Evolutionary conservation across 2,329 filamentous ascomycete genomes (phyloP).

Genomic region (Magnaporthiopsis rhizophila): DNA sequence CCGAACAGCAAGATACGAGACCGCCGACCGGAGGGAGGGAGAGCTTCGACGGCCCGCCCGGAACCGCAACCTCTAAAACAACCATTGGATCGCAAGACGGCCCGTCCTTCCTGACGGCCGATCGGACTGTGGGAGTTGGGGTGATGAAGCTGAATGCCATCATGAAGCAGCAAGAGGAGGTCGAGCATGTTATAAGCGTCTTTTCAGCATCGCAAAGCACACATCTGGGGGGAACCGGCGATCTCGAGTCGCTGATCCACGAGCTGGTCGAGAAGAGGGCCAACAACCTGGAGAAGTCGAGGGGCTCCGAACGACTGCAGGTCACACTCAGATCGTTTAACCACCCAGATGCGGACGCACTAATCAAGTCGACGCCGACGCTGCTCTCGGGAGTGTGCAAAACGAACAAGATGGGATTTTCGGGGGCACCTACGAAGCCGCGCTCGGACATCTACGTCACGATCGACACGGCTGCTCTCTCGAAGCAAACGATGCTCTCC

Average conservation of each 20-base stretch:
- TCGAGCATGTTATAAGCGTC: constrained; percentile 62
- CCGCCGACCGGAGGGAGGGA: constrained; percentile 25
- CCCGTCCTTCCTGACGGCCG: constrained; percentile 38
- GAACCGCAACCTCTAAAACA: constrained; percentile 45
- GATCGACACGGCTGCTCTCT: constrained; percentile 68
- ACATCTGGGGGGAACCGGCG: constrained; percentile 44
- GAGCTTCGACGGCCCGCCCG: constrained; percentile 40
- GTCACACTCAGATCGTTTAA: constrained; percentile 73
- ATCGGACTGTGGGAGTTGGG: constrained; percentile 68
- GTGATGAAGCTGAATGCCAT: constrained; percentile 68
- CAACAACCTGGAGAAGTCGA: constrained; percentile 67
- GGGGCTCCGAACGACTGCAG: constrained; percentile 67
- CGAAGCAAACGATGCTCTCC: constrained; percentile 63
- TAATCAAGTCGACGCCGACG: constrained; percentile 84
- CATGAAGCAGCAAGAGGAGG: constrained; percentile 62
- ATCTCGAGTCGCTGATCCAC: constrained; percentile 66
- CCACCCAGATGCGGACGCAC: constrained; percentile 64
- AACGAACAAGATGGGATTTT: constrained; percentile 87
- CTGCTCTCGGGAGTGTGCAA: constrained; percentile 72
- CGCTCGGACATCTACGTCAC: constrained; percentile 95
- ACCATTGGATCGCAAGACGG: constrained; percentile 28
- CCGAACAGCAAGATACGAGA: constrained; percentile 37
- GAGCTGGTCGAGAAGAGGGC: constrained; percentile 65
- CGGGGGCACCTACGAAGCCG: constrained; percentile 78
- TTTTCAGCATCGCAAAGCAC: not conserved